Evolutionary conservation across 2,329 filamentous ascomycete genomes (phyloP).

Genomic region (Colletotrichum truncatum): DNA sequence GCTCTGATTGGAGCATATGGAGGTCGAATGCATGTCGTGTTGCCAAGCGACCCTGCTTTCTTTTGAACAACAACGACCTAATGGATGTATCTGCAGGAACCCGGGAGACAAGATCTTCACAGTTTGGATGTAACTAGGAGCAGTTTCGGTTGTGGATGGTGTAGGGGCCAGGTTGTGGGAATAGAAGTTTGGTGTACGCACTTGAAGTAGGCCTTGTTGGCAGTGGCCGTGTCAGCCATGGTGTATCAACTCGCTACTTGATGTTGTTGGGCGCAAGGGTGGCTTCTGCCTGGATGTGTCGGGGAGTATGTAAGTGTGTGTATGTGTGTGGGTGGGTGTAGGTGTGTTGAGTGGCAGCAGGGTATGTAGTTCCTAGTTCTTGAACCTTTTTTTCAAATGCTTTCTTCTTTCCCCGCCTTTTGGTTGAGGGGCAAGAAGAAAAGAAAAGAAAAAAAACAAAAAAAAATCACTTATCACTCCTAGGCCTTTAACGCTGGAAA

Average conservation of each 20-base stretch:
- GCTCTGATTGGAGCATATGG: neutral
- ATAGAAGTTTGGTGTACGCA: constrained; percentile 7
- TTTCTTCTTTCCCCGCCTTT: constrained; percentile 31
- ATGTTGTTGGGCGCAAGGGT: neutral
- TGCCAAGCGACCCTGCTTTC: neutral
- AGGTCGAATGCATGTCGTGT: neutral
- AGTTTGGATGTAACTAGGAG: neutral
- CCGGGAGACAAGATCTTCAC: constrained; percentile 1
- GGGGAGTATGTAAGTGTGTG: neutral
- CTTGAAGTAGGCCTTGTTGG: constrained; percentile 33
- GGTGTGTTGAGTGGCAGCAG: neutral
- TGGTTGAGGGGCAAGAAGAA: neutral
- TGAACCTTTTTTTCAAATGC: constrained; percentile 27
- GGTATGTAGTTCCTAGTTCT: neutral
- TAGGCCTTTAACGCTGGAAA: neutral
- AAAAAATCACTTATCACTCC: too few relatives aligned
- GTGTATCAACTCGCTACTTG: neutral
- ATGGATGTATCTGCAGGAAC: constrained; percentile 23
- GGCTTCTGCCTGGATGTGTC: constrained; percentile 8
- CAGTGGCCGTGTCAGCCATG: constrained; percentile 23
- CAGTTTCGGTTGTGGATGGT: neutral
- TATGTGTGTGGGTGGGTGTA: neutral
- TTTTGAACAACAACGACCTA: neutral
- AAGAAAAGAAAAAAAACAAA: too few relatives aligned
- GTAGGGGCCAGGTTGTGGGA: neutral